A percentile compares a stretch with the other conserved stretches of the same genome.
Conservation (phyloP, 2,329 filamentous ascomycete genomes). For the Xylariaceae sp. region DNA sequence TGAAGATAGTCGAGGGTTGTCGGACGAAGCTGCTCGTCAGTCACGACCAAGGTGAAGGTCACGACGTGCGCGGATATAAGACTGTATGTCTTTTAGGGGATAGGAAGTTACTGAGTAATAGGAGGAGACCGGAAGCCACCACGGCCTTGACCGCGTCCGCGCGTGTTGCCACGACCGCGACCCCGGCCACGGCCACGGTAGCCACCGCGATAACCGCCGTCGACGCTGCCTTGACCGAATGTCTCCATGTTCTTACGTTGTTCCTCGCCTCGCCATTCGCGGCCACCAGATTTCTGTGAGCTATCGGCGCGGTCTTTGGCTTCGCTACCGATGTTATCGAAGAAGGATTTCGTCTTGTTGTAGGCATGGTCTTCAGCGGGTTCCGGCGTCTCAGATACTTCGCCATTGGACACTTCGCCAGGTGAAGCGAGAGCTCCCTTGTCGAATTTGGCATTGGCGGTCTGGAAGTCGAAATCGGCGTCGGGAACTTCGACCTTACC, state of each 20-base stretch:
- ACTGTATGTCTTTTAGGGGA: too few relatives aligned
- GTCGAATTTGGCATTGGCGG: conserved; percentile 84
- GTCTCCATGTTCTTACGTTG: conserved; percentile 96
- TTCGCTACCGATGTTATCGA: conserved; percentile 97
- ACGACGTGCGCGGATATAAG: too few relatives aligned
- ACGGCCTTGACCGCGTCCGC: conserved; percentile 42
- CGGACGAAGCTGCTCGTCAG: background rate
- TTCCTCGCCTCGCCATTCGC: conserved; percentile 89
- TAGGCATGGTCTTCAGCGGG: conserved; percentile 54
- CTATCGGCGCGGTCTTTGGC: conserved; percentile 80
- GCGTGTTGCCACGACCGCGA: conserved; percentile 51
- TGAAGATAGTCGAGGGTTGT: conserved; percentile 1
- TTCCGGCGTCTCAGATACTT: conserved; percentile 35
- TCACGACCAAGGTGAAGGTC: background rate
- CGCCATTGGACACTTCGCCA: conserved; percentile 52
- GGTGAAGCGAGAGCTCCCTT: conserved; percentile 80
- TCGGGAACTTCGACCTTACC: conserved; percentile 84
- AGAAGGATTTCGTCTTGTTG: conserved; percentile 88
- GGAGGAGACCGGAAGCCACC: conserved; percentile 24
- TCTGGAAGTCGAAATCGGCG: conserved; percentile 89
- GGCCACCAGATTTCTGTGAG: conserved; percentile 67
- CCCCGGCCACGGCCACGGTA: conserved; percentile 79
- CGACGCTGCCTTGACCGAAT: conserved; percentile 93
- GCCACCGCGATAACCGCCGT: conserved; percentile 71
- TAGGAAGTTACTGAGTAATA: conserved; percentile 19